Evolutionary conservation across 2,329 filamentous ascomycete genomes (phyloP), one percentile per base, ranked within the genome.

Genomic region (Neospermospora avenae): DNA sequence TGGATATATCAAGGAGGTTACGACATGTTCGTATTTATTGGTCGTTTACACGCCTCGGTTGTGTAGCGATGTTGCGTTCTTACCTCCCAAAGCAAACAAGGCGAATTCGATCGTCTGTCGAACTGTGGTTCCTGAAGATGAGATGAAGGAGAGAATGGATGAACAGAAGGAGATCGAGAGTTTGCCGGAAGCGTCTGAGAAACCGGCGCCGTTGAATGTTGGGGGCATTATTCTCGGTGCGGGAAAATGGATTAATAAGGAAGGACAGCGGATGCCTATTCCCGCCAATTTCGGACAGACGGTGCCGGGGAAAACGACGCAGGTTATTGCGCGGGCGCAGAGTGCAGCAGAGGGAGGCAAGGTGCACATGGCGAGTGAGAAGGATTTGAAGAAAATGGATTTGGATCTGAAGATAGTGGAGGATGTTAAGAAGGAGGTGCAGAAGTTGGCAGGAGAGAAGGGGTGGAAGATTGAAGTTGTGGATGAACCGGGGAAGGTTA

Each of bases 381-480:
- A 87, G 37, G 86, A 93, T 63, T 77, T 96, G 39, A 83, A 86
- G 69, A 82, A 84, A 68, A 76, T 90, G 46, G 84, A 88, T 14
- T 59, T 73, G 2, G 70, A 71, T 55, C 82, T 83, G 0, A 81
- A 87, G 49, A 80, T 86, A 45, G 79, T 96, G 3, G 86, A 93
- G 67, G 80, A 85, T 48, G 78, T 96, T 71, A 83, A 83, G 68
- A 81, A 85, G 63, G 79, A 90, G 70, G 75, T 96, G 60, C 81
- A 89, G 71, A 82, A 85, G 68, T 71, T 89, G 42, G 90, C 90
- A 0, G 83, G 85, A 2, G 85, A 87, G 7, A 83, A 86, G 65
- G 85, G 85, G 16, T 96, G 92, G 91, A 89, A 86, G 68, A 77
- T 96, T 61, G 90, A 95, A 73, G 80, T 95, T 14, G 84, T 95